Base-by-base conservation (phyloP, 495 filamentous ascomycete genomes). In the Podospora pseudopauciseta region DNA sequence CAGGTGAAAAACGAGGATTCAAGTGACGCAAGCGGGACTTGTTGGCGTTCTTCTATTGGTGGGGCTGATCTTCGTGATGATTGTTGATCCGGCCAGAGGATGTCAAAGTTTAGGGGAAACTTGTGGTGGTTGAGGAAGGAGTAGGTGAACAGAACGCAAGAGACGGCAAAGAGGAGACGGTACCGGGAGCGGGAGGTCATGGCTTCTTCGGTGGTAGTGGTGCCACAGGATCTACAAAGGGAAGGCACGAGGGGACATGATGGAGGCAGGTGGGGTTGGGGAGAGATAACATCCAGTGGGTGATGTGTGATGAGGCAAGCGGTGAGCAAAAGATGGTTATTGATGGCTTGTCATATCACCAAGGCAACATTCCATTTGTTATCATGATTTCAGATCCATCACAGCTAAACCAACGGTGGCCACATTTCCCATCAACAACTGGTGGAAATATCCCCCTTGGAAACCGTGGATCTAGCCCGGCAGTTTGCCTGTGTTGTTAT, bases 1-100 rank as follows among this genome's bases (percentile, higher is more conserved):
- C 74, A 75, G 1, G 30, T 59, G 28, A 68, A 68, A 53, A 74
- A 69, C 4, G 72, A 68, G 28, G 13, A 32, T 16, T 70, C 57
- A 4, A 68, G 63, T 2, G 44, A 60, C 9, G 44, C 30, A 1
- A 60, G 49, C 9, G 73, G 71, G 19, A 69, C 63, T 49, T 72
- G 65, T 13, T 63, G 60, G 53, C 28, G 59, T 63, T 49, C 11
- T 58, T 28, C 30, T 34, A 55, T 4, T 28, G 32, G 28, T 19
- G 28, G 39, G 57, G 18, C 4, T 59, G 3, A 9, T 56, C 61
- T 5, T 53, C 26, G 53, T 63, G 19, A 54, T 63, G 39, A 60
- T 27, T 39, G 19, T 6, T 27, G 27, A 18, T 6, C 27, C 5
- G 60, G 18, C 30, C 18, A n/a, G 23, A 62, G 60, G 1, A 28